Conservation (phyloP, 345 rosid genomes). For the Laguncularia racemosa region DNA sequence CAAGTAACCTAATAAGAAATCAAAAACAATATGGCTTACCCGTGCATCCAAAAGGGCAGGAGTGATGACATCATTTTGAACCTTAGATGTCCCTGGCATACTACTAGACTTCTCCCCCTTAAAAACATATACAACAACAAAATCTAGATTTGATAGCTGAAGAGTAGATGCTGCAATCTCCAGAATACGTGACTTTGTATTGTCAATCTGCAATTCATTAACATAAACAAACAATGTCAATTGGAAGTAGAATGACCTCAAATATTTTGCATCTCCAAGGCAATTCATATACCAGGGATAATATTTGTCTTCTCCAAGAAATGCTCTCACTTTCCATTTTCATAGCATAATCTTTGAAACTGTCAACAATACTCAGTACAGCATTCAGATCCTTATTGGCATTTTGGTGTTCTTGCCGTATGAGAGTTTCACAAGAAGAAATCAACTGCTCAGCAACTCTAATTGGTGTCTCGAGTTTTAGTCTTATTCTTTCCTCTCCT, state of each 20-base stretch:
- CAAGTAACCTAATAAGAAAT: no score
- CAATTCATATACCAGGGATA: conserved; percentile 48
- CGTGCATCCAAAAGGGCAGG: conserved; percentile 70
- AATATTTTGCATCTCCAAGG: neutral
- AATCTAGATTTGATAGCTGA: conserved; percentile 72
- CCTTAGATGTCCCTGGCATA: conserved; percentile 48
- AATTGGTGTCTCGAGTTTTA: conserved; percentile 89
- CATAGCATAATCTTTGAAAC: conserved; percentile 38
- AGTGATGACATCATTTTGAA: conserved; percentile 61
- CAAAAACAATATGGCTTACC: conserved; percentile 35
- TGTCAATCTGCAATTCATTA: conserved; percentile 54
- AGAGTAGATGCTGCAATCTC: conserved; percentile 71
- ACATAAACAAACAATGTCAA: neutral
- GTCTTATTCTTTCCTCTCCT: conserved; percentile 84
- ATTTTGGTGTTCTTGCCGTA: conserved; percentile 43
- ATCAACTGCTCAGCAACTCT: conserved; percentile 73
- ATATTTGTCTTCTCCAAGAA: conserved; percentile 61
- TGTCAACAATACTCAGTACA: conserved; percentile 43
- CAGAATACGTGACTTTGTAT: conserved; percentile 56
- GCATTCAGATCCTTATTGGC: conserved; percentile 60
- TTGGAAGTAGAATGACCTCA: neutral
- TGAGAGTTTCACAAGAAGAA: conserved; percentile 56
- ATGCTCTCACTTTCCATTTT: conserved; percentile 83
- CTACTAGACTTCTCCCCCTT: conserved; percentile 46
- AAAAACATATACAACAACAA: conserved; percentile 49